These are phyloP conservation scores for Spinacia oleracea DNA, from an alignment of 179 eudicot species.

Conservation along the genomic window DNA sequence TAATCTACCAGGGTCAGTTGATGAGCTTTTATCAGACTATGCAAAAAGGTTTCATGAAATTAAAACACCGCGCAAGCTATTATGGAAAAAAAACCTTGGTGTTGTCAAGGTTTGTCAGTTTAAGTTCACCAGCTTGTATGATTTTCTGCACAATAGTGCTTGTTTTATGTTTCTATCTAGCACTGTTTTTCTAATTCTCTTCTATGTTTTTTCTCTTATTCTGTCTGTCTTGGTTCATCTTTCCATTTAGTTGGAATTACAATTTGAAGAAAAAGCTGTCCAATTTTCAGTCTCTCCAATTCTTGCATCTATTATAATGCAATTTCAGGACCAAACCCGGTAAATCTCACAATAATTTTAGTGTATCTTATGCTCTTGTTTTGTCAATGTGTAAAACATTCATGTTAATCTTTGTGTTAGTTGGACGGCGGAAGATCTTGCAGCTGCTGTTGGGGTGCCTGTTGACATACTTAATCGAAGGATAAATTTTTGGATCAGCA, in stretches of 20 bases:
- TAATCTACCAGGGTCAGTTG: conserved; percentile 69
- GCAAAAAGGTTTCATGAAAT: conserved; percentile 88
- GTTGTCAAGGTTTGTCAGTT: conserved; percentile 77
- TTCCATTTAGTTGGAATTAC: conserved; percentile 71
- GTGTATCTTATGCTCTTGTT: conserved; percentile 4
- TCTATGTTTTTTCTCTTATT: not conserved
- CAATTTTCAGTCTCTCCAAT: conserved; percentile 87
- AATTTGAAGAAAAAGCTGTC: conserved; percentile 73
- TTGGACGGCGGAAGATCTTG: conserved; percentile 90
- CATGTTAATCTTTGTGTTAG: conserved; percentile 38
- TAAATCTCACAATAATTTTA: conserved; percentile 23
- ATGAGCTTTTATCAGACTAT: conserved; percentile 73
- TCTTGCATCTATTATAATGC: conserved; percentile 85
- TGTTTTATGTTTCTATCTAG: not conserved
- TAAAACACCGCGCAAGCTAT: conserved; percentile 91
- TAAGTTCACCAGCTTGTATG: not conserved
- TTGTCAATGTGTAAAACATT: conserved; percentile 5
- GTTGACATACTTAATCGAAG: conserved; percentile 76
- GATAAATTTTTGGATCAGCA: conserved; percentile 92
- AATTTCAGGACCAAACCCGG: conserved; percentile 88
- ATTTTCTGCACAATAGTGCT: not conserved
- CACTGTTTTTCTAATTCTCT: not conserved
- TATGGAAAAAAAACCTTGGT: conserved; percentile 96
- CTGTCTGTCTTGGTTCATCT: conserved; percentile 11
- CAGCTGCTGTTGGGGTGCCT: conserved; percentile 84